phyloP scores from a whole-genome alignment of 257 asterid species.

The Primulina tabacum region DNA sequence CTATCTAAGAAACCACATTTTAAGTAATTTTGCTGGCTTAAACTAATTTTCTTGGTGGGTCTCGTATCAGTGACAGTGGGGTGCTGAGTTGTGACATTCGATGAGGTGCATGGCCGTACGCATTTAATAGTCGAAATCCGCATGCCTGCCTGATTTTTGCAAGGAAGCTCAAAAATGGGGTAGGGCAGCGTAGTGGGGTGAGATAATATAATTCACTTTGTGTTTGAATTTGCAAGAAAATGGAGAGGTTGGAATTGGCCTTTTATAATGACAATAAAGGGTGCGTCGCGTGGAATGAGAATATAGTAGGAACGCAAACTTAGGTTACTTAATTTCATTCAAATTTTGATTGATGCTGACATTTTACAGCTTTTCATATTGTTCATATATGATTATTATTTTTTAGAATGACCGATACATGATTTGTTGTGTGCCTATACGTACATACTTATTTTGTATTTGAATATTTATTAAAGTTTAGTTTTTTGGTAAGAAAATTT shows the following conservation, averaged over 20 bases:
- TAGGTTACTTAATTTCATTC: background rate
- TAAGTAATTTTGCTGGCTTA: conserved; percentile 14
- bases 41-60: conserved; percentile 8
- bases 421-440: too few relatives aligned
- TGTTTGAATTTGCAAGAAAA: background rate
- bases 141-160: conserved; percentile 37
- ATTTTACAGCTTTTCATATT: background rate
- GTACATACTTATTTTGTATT: too few relatives aligned
- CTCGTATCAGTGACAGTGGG: conserved; percentile 5
- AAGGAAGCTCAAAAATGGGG: background rate
- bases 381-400: too few relatives aligned
- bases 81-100: conserved; percentile 23
- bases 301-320: background rate
- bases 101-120: conserved; percentile 42
- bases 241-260: background rate
- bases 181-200: background rate
- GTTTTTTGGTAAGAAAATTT: too few relatives aligned
- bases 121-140: conserved; percentile 31
- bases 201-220: background rate
- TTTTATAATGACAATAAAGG: background rate
- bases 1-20: background rate
- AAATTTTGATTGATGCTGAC: background rate
- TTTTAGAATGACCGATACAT: too few relatives aligned
- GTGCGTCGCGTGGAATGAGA: background rate
- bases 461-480: too few relatives aligned